Evolutionary conservation across 306 rosid species (phyloP).

Genomic region (Oemleria cerasiformis): DNA sequence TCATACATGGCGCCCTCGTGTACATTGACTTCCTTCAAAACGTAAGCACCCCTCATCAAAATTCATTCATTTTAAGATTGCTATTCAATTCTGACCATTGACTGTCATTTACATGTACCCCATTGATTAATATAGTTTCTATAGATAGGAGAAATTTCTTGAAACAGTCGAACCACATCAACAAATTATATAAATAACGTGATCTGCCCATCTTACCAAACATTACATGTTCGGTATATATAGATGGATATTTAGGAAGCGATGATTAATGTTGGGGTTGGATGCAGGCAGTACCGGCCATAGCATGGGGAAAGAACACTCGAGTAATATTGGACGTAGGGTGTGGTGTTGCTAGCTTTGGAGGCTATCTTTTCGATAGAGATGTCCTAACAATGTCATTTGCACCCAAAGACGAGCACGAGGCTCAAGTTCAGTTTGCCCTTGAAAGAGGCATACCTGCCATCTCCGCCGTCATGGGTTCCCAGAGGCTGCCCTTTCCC

Average conservation of each 20-base stretch:
- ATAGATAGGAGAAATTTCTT: too few relatives aligned
- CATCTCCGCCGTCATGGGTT: constrained; percentile 94
- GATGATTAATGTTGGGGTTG: background rate
- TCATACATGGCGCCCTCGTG: constrained; percentile 86
- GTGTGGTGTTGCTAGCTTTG: constrained; percentile 94
- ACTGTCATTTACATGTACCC: too few relatives aligned
- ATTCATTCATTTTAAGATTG: too few relatives aligned
- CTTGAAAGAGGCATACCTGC: constrained; percentile 95
- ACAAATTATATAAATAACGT: too few relatives aligned
- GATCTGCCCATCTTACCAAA: too few relatives aligned
- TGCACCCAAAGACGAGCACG: constrained; percentile 97
- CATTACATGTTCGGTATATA: too few relatives aligned
- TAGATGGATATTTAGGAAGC: too few relatives aligned
- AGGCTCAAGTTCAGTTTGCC: constrained; percentile 93
- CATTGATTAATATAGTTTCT: too few relatives aligned
- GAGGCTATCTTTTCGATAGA: constrained; percentile 81
- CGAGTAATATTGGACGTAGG: constrained; percentile 87
- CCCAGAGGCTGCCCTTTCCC: constrained; percentile 84
- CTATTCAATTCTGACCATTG: too few relatives aligned
- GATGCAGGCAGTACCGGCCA: constrained; percentile 58
- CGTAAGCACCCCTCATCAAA: too few relatives aligned
- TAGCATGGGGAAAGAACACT: constrained; percentile 75
- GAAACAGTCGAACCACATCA: too few relatives aligned
- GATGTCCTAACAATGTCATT: constrained; percentile 84
- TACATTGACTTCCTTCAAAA: constrained; percentile 79